A percentile compares a stretch with the other conserved stretches of the same genome.
Evolutionary conservation across 108 stramenopile genomes (phyloP).

Genomic region (Parmales sp.): DNA sequence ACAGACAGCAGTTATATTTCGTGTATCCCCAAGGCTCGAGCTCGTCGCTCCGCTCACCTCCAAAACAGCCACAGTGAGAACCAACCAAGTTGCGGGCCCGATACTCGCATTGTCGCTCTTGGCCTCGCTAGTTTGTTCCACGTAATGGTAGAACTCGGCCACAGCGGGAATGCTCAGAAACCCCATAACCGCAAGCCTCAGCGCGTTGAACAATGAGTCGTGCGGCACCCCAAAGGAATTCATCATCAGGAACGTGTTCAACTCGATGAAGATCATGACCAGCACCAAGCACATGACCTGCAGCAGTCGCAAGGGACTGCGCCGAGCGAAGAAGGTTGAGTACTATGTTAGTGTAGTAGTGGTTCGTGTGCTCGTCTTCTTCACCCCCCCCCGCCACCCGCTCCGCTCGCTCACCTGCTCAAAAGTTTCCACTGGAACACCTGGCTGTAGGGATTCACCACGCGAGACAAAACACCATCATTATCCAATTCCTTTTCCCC

Average conservation of each 20-base stretch:
- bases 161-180: background rate
- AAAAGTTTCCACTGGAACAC: too few relatives aligned
- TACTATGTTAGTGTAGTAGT: too few relatives aligned
- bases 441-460: too few relatives aligned
- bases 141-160: background rate
- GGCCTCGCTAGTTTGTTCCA: background rate
- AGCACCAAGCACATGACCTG: background rate
- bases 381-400: too few relatives aligned
- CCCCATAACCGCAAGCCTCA: background rate
- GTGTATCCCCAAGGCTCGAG: too few relatives aligned
- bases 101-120: background rate
- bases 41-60: too few relatives aligned
- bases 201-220: background rate
- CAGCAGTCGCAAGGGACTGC: background rate
- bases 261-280: conserved; percentile 1
- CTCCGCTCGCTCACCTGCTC: too few relatives aligned
- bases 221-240: background rate
- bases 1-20: too few relatives aligned
- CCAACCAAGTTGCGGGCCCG: background rate
- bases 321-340: too few relatives aligned
- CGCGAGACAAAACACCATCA: too few relatives aligned
- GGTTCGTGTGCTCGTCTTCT: too few relatives aligned
- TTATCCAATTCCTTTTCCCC: too few relatives aligned
- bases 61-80: background rate
- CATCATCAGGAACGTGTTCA: conserved; percentile 1